Base-by-base conservation (phyloP, 1,139 yeast genomes). In the Hanseniaspora gamundiae region DNA sequence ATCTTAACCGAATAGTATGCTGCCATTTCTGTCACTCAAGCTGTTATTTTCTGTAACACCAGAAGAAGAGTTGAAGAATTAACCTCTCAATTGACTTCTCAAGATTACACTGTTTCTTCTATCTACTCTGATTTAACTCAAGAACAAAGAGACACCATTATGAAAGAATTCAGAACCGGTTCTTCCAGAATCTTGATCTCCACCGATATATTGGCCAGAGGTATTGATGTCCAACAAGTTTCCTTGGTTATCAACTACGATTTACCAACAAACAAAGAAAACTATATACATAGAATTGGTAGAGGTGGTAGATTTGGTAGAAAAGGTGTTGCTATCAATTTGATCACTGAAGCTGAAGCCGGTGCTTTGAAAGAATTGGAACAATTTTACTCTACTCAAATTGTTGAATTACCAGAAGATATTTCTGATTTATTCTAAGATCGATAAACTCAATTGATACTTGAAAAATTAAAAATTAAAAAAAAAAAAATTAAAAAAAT, bases 251-350 rank as follows among this genome's bases (percentile, higher is more conserved):
- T 91, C 68, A 91, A 91, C 80, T 91, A 84, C 74, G 98, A 91
- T 69, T 76, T 91, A 68, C 98, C 98, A 60, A 75, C 87, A 64
- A 86, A 88, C 80, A 84, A 87, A 70, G 97, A 91, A 73, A 88
- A 91, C 82, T 91, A 91, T 70, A 86, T 91, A 65, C 98, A 91
- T 77, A 83, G 98, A 80, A 91, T 91, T 63, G 98, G 98, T 79
- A 85, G 98, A 78, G 94, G 95, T 76, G 98, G 98, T 75, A 91
- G 98, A 76, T 91, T 91, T 76, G 98, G 98, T 76, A 81, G 98
- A 73, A 91, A 91, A 80, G 98, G 98, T 81, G 95, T 88, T 65
- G 97, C 98, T 62, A 87, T 91, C 77, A 91, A 91, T 80, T 83
- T 91, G 60, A 94, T 88, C 66, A 87, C 97, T 56, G 78, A 75